These are phyloP conservation scores for Tolypocladium album DNA, from an alignment of 2,329 filamentous ascomycete genomes.

Conservation along the genomic window DNA sequence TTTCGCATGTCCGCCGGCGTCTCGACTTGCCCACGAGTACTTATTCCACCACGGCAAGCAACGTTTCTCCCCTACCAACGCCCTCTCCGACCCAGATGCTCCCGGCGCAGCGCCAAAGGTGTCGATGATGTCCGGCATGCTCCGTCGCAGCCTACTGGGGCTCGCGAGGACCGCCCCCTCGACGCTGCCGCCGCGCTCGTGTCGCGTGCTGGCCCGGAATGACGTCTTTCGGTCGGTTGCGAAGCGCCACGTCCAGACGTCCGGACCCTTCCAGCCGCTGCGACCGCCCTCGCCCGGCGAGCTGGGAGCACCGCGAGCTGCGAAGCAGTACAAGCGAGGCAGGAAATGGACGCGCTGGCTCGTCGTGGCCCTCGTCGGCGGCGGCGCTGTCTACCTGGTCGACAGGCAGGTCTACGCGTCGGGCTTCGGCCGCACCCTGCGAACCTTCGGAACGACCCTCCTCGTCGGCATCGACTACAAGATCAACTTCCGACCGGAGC, in stretches of 20 bases:
- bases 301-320: conserved; percentile 59
- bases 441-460: conserved; percentile 72
- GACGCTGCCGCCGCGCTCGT: conserved; percentile 3
- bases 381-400: conserved; percentile 53
- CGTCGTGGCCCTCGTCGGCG: conserved; percentile 45
- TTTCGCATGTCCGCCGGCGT: not conserved
- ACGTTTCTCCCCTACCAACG: not conserved
- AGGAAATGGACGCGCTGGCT: conserved; percentile 71
- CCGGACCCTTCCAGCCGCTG: conserved; percentile 49
- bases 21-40: too few relatives aligned
- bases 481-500: conserved; percentile 80
- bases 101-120: not conserved
- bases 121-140: conserved; percentile 14
- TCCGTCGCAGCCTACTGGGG: conserved; percentile 16
- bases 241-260: conserved; percentile 17
- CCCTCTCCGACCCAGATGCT: conserved; percentile 3
- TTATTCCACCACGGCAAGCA: not conserved
- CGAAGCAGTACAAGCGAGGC: conserved; percentile 59
- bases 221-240: conserved; percentile 1
- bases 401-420: conserved; percentile 73
- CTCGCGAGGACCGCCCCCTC: conserved; percentile 7
- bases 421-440: conserved; percentile 64
- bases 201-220: conserved; percentile 6
- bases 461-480: conserved; percentile 89
- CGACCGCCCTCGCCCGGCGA: conserved; percentile 69